Percentiles rank a stretch among this genome's conserved stretches.
phyloP scores from a whole-genome alignment of 805 yeast species.

The Cyberlindnera japonica region DNA sequence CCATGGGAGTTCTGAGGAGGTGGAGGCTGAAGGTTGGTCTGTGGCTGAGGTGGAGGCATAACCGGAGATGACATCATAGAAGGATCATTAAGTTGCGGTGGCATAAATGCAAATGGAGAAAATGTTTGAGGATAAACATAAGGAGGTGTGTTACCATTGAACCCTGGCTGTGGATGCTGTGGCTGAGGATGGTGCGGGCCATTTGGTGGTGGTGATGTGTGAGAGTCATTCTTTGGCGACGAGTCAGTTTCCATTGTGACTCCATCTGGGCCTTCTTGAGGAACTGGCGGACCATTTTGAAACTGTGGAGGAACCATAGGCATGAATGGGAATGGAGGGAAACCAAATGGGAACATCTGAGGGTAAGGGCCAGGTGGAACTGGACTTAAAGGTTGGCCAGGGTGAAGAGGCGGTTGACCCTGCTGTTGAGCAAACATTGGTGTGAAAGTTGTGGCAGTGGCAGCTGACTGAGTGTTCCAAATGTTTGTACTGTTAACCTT shows the following conservation, averaged over 20 bases:
- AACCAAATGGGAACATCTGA: conserved; percentile 34
- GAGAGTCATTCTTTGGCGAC: background rate
- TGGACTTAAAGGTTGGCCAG: conserved; percentile 8
- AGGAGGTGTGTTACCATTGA: conserved; percentile 16
- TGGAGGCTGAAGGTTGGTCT: background rate
- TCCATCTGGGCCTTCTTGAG: conserved; percentile 2
- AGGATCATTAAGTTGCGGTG: conserved; percentile 13
- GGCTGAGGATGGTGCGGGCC: conserved; percentile 20
- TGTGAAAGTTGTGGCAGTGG: conserved; percentile 53
- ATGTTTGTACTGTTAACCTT: conserved; percentile 33
- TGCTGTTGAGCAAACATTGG: conserved; percentile 36
- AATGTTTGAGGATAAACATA: conserved; percentile 29
- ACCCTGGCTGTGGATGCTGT: conserved; percentile 16
- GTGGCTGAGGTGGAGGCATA: conserved; percentile 7
- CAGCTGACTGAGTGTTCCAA: conserved; percentile 70
- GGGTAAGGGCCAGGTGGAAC: conserved; percentile 24
- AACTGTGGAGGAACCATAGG: conserved; percentile 29
- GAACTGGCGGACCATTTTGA: conserved; percentile 5
- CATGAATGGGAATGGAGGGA: conserved; percentile 36
- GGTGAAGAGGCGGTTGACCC: conserved; percentile 10
- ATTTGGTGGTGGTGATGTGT: background rate
- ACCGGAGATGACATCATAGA: conserved; percentile 8
- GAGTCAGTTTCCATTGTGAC: background rate
- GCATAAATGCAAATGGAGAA: conserved; percentile 27
- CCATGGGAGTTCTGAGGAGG: conserved; percentile 1